phyloP scores from a whole-genome alignment of 1,284 basidiomycete genomes.

The Chalciporus sp. region DNA sequence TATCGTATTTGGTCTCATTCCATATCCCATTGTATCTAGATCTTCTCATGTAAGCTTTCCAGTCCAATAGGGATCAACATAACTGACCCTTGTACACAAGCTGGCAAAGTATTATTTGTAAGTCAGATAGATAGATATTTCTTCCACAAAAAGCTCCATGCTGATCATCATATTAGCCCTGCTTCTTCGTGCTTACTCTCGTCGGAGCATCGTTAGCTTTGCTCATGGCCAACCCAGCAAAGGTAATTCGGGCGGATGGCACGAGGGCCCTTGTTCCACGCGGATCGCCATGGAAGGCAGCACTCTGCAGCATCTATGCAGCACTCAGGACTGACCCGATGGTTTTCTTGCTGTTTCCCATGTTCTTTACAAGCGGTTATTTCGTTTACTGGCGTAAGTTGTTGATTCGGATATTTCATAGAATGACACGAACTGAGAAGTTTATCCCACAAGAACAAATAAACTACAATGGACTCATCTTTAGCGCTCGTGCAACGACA shows the following conservation, averaged over 20 bases:
- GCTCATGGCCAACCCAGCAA: neutral
- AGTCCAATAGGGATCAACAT: too few species aligned
- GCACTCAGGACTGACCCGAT: neutral
- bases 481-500: slow-evolving; percentile 40
- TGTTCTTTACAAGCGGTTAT: neutral
- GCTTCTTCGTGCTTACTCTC: too few species aligned
- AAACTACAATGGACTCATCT: slow-evolving; percentile 51
- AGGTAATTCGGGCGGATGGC: neutral
- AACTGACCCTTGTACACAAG: too few species aligned
- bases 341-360: neutral
- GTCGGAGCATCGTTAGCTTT: too few species aligned
- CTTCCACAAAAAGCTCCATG: too few species aligned
- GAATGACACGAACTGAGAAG: slow-evolving; percentile 15
- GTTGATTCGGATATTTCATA: slow-evolving; percentile 23
- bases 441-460: slow-evolving; percentile 46
- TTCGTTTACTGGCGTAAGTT: neutral
- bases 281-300: neutral
- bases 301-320: neutral
- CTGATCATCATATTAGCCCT: neutral
- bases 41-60: too few species aligned
- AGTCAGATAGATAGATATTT: too few species aligned
- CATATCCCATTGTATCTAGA: too few species aligned
- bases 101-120: neutral
- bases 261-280: neutral
- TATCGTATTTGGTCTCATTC: too few species aligned